Evolutionary conservation across 1,284 basidiomycete genomes (phyloP).

Genomic region (Moniliophthora roreri): DNA sequence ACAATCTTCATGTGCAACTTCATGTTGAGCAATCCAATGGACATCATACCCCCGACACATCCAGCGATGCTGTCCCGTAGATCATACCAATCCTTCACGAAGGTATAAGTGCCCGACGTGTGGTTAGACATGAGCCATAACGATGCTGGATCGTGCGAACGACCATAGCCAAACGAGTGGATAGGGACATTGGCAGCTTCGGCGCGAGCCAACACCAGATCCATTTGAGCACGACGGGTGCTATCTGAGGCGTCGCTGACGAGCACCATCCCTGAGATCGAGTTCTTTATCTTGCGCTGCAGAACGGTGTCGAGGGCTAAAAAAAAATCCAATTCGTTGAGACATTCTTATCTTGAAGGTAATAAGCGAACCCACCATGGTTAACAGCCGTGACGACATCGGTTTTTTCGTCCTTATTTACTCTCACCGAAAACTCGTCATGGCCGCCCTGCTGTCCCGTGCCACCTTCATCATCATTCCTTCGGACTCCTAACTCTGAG

Average conservation of each 20-base stretch:
- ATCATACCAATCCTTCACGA: slow-evolving; percentile 95
- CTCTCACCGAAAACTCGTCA: slow-evolving; percentile 79
- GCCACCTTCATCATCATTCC: slow-evolving; percentile 34
- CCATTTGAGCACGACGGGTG: slow-evolving; percentile 97
- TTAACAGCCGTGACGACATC: slow-evolving; percentile 97
- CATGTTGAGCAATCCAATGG: slow-evolving; percentile 85
- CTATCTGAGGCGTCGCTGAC: slow-evolving; percentile 90
- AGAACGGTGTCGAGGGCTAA: slow-evolving; percentile 88
- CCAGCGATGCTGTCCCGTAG: slow-evolving; percentile 88
- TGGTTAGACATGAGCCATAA: slow-evolving; percentile 99
- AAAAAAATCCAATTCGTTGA: background rate
- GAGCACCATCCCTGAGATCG: slow-evolving; percentile 87
- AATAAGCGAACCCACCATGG: slow-evolving; percentile 61
- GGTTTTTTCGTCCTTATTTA: slow-evolving; percentile 84
- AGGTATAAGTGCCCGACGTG: slow-evolving; percentile 96
- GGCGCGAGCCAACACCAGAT: slow-evolving; percentile 91
- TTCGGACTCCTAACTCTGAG: slow-evolving; percentile 55
- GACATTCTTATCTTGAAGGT: background rate
- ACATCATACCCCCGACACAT: slow-evolving; percentile 92
- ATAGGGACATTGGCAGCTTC: slow-evolving; percentile 96
- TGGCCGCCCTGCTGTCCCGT: slow-evolving; percentile 29
- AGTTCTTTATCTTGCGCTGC: slow-evolving; percentile 90
- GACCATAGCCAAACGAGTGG: slow-evolving; percentile 95
- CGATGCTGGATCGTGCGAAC: slow-evolving; percentile 95
- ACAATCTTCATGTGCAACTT: slow-evolving; percentile 91